Evolutionary conservation across 345 rosid genomes (phyloP).

Genomic region (Reutealis trisperma): DNA sequence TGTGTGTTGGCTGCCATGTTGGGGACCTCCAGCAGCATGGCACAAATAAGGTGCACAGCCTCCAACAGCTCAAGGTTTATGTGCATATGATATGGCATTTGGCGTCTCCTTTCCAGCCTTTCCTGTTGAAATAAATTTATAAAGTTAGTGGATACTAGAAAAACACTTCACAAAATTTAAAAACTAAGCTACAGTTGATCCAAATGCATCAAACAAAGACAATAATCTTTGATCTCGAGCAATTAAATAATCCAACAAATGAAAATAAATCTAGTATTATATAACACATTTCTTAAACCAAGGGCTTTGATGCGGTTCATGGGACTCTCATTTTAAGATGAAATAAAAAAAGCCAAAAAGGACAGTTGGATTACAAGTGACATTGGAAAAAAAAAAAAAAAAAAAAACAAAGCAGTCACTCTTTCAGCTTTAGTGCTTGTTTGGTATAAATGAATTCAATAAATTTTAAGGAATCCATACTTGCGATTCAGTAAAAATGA

Average conservation of each 20-base stretch:
- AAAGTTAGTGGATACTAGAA: not conserved
- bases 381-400: too few species aligned
- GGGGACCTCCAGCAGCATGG: constrained; percentile 95
- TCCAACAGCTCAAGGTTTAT: constrained; percentile 94
- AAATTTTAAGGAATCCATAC: too few species aligned
- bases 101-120: constrained; percentile 83
- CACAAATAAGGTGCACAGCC: constrained; percentile 83
- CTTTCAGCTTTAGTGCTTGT: too few species aligned
- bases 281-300: not conserved
- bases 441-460: too few species aligned
- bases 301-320: not conserved
- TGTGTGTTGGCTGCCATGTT: constrained; percentile 79
- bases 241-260: too few species aligned
- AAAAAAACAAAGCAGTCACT: too few species aligned
- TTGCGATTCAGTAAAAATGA: too few species aligned
- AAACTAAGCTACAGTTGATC: too few species aligned
- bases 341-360: not conserved
- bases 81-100: constrained; percentile 98
- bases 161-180: not conserved
- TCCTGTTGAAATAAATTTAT: constrained; percentile 50
- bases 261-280: not conserved
- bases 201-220: not conserved
- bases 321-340: too few species aligned
- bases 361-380: not conserved
- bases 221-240: not conserved